Evolutionary conservation across 164 flowering plant species (phyloP), one percentile per base, ranked within the genome.

Genomic region (Kingdonia uniflora): DNA sequence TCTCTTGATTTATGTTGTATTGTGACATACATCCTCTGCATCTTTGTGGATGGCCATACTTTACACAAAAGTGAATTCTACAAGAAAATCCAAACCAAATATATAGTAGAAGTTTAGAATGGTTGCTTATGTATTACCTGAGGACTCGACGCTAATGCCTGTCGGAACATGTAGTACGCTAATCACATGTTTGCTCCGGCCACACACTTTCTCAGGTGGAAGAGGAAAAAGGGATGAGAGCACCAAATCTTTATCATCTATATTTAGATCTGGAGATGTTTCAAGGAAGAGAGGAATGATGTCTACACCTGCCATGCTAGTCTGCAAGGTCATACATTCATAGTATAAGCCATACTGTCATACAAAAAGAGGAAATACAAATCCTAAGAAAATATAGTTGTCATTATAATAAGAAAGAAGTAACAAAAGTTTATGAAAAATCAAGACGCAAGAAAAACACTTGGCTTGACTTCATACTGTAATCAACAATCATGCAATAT

Each of bases 211-310:
- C n/a, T 37, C 54, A 26, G 38, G 62, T 35, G 54, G 58, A 48
- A 68, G 58, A 14, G 54, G 39, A 21, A 70, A 61, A 4, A 64
- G 38, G 13, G 65, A 67, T 25, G 78, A 66, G 56, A 86, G 57
- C 46, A 65, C 51, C 56, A 90, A 58, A 55, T 86, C 94, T 21
- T 72, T 66, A 15, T 81, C 82, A 54, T 68, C 76, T 14, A 90
- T 59, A 39, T 61, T 52, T 16, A 76, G 48, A 33, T 77, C 82
- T 42, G 69, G 56, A 40, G 64, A 42, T 53, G 65, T 40, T 51
- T 69, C 72, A 22, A 86, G 78, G 61, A 86, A 84, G 15, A 90
- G 60, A 51, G 97, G 97, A 61, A 90, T 72, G 21, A 90, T 84
- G 62, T 86, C 87, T 48, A 90, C 91, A 42, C 59, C 49, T 39